Evolutionary conservation across 176 grass and related monocot species (phyloP), one percentile per base, ranked within the genome.

Genomic region (Hsuehochloa calcarea): DNA sequence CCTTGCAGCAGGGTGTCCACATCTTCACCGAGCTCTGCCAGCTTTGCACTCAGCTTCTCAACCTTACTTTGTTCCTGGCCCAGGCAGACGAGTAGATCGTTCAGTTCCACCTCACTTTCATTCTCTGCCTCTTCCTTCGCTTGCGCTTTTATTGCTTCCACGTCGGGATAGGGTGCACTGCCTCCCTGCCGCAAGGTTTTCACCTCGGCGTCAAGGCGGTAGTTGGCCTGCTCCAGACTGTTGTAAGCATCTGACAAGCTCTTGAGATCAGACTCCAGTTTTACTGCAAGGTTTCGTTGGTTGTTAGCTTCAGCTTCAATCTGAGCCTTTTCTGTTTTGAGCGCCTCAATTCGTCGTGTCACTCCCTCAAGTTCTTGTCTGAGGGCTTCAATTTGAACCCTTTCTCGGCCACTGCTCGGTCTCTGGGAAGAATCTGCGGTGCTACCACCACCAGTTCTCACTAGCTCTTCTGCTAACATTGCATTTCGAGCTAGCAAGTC

Each of bases 11-110:
- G 84, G 15, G 90, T 68, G 71, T 96, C 93, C 55, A 92, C 88
- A 61, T 99, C 93, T 78, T 96, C 97, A 0, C 93, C 97, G 10
- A 99, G 81, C 81, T 96, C 97, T 26, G 72, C 87, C 52, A 99
- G 67, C 84, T 82, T 90, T 81, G 90, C 35, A 60, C 90, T 91
- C 75, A 99, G 81, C 82, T 92, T 96, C 92, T 99, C 93, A n/a
- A 99, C 97, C 92, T 99, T 99, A 41, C 65, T 99, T 65, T 99
- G 97, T 77, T 99, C 97, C 86, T 99, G 97, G 13, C 97, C 97
- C n/a, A 96, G 87, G 87, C 97, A 99, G 82, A 99, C 88, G 4
- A 99, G 86, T 5, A 99, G 92, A 86, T 99, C 97, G 68, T 91
- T 96, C 82, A 96, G 78, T 81, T 99, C 97, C 0, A 82, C 93